Percentiles rank a stretch among this genome's conserved stretches.
phyloP scores from a whole-genome alignment of 306 rosid species.

The Alnus glutinosa region DNA sequence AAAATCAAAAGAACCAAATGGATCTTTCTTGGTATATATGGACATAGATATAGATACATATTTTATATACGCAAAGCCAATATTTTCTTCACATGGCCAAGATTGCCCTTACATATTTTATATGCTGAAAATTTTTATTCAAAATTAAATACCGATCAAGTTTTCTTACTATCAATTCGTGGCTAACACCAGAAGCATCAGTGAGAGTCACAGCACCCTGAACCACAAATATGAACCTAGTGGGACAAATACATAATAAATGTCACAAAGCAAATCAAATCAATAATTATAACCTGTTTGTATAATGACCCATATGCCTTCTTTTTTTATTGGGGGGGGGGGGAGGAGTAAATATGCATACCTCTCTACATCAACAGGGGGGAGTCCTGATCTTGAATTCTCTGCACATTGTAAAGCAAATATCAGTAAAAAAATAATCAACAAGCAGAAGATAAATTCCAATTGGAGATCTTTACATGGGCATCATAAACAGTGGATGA shows the following conservation, averaged over 20 bases:
- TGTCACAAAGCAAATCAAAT: conserved; percentile 23
- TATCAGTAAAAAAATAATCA: conserved; percentile 21
- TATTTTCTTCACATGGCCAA: too few species aligned
- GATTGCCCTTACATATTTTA: too few species aligned
- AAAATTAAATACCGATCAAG: conserved; percentile 18
- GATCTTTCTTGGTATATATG: background rate
- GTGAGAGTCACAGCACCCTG: conserved; percentile 65
- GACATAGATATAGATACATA: too few species aligned
- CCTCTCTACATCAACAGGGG: conserved; percentile 74
- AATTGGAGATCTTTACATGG: background rate
- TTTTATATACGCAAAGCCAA: background rate
- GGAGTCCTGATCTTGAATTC: conserved; percentile 67
- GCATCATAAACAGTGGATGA: background rate
- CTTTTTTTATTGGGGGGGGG: background rate
- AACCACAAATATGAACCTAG: conserved; percentile 86
- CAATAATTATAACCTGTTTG: conserved; percentile 14
- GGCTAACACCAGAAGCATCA: conserved; percentile 36
- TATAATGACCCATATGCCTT: conserved; percentile 9
- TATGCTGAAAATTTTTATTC: conserved; percentile 9
- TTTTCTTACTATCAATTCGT: conserved; percentile 54
- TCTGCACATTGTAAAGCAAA: conserved; percentile 49
- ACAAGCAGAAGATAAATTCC: background rate
- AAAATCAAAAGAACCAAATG: background rate
- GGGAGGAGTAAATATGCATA: conserved; percentile 10
- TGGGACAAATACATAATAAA: conserved; percentile 31